These are phyloP conservation scores for Urochloa ruziziensis DNA, from an alignment of 176 grass and related monocot species.

Conservation along the genomic window DNA sequence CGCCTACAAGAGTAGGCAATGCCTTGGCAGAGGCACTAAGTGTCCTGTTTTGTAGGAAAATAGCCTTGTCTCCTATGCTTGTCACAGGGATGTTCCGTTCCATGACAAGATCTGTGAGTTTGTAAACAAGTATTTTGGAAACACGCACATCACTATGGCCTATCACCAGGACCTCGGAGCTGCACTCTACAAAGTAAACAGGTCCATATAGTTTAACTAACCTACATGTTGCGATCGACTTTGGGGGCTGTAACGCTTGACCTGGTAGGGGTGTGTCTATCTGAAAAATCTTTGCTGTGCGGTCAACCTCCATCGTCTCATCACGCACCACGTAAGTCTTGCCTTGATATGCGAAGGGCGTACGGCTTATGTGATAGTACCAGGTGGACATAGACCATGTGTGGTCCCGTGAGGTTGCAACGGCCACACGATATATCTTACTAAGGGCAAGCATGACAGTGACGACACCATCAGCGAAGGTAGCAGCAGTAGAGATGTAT, in stretches of 20 bases:
- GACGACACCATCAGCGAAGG: neutral
- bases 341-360: neutral
- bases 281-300: neutral
- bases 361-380: rapidly evolving
- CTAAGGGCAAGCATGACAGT: neutral
- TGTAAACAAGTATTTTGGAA: neutral
- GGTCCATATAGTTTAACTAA: neutral
- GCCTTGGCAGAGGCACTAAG: too few relatives aligned
- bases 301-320: rapidly evolving
- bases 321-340: neutral
- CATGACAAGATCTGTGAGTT: neutral
- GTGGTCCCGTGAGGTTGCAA: neutral
- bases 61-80: neutral
- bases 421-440: neutral
- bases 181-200: neutral
- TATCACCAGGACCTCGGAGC: neutral
- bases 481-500: neutral
- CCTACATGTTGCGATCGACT: neutral
- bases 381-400: neutral
- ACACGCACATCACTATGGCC: too few relatives aligned
- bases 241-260: neutral
- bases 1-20: neutral
- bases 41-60: too few relatives aligned
- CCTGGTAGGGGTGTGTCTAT: neutral
- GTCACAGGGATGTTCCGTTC: neutral